These are phyloP conservation scores for Graphiopsis chlorocephala DNA, from an alignment of 2,329 filamentous ascomycete genomes.

Conservation along the genomic window DNA sequence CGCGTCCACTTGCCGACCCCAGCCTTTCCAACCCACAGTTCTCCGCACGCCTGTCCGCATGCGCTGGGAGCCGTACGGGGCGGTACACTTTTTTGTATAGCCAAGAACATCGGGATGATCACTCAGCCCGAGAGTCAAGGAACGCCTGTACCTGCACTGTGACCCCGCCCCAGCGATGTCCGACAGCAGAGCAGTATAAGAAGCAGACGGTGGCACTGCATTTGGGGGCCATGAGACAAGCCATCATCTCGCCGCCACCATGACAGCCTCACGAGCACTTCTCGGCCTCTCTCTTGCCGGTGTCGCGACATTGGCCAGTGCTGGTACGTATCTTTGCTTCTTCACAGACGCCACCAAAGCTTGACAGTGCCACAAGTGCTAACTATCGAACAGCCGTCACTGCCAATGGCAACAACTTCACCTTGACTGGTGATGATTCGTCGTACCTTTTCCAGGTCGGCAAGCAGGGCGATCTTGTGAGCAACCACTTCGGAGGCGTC, in stretches of 20 bases:
- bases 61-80: not conserved
- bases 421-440: constrained; percentile 54
- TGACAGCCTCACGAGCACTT: constrained; percentile 5
- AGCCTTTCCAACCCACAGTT: constrained; percentile 2
- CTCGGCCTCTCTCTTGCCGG: constrained; percentile 12
- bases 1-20: not conserved
- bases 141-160: not conserved
- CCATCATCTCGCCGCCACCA: not conserved
- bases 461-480: constrained; percentile 53
- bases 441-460: constrained; percentile 66
- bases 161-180: constrained; percentile 10
- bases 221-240: not conserved
- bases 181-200: constrained; percentile 1
- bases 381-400: constrained; percentile 44
- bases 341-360: constrained; percentile 9
- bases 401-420: constrained; percentile 56
- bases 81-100: not conserved
- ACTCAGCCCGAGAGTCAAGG: constrained; percentile 8
- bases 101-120: constrained; percentile 11
- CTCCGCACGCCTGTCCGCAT: constrained; percentile 5
- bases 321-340: not conserved
- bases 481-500: constrained; percentile 61
- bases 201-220: not conserved
- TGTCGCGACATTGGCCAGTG: constrained; percentile 5
- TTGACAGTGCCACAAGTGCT: constrained; percentile 8